Evolutionary conservation across 345 rosid genomes (phyloP), one percentile per base, ranked within the genome.

Genomic region (Lumnitzera littorea): DNA sequence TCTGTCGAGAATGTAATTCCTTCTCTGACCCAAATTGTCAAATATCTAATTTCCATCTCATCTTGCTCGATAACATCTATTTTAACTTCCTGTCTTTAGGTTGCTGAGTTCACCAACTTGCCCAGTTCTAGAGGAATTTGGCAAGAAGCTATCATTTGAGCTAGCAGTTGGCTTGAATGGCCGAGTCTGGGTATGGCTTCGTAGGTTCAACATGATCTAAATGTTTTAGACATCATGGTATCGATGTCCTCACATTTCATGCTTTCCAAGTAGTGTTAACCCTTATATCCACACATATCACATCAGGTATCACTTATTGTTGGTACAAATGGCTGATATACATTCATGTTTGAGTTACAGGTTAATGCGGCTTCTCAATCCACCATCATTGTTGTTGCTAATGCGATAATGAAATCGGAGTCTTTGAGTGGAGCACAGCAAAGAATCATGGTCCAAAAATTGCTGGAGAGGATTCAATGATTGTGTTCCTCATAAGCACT

Each of bases 91-190:
- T 49, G 3, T 23, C 67, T 67, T 36, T 51, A 89, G 96, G 91
- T 54, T 91, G 74, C 68, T 85, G 68, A 80, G 85, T 64, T 83
- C 84, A 48, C 95, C 92, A 51, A 62, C 91, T 1, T 83, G 88
- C 76, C 85, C 94, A 0, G 84, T 89, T 70, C 85, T 91, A 2
- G 92, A 87, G 68, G 84, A 77, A 62, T 91, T 89, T 36, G 88
- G 96, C 69, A 85, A 81, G 78, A 84, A 85, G 64, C 77, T 83
- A 50, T 76, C 95, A 12, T 89, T 85, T 68, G 92, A 85, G 77
- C 79, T 82, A 63, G 96, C 88, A n/a, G 74, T 78, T 64, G 96
- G 98, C 65, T 62, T 85, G 63, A 87, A 87, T 64, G 98, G 96
- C 56, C 73, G 91, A 31, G 90, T 82, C 55, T 84, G 90, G 91